A percentile compares a stretch with the other conserved stretches of the same genome.
phyloP scores from a whole-genome alignment of 129 eudicot genomes.

The Silybum marianum region DNA sequence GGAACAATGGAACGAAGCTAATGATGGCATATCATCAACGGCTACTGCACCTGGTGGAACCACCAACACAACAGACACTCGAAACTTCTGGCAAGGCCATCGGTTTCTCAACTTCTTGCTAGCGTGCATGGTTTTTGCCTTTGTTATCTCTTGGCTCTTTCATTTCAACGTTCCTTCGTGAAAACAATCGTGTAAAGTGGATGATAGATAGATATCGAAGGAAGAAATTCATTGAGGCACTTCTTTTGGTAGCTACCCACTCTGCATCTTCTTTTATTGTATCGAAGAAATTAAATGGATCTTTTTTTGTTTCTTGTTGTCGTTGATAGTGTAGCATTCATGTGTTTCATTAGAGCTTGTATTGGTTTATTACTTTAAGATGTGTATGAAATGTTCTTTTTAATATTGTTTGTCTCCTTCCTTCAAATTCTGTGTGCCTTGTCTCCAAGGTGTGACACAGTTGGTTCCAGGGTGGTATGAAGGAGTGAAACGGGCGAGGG shows the following conservation, averaged over 20 bases:
- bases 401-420: not conserved
- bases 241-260: not conserved
- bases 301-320: constrained; percentile 20
- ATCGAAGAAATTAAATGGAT: constrained; percentile 18
- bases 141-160: constrained; percentile 94
- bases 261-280: constrained; percentile 4
- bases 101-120: constrained; percentile 87
- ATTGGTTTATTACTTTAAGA: constrained; percentile 22
- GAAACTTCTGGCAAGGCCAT: constrained; percentile 85
- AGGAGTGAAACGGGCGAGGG: not conserved
- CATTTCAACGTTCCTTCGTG: constrained; percentile 76
- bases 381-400: constrained; percentile 31
- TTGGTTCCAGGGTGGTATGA: not conserved
- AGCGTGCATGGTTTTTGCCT: constrained; percentile 98
- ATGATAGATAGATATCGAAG: constrained; percentile 11
- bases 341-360: constrained; percentile 27
- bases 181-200: not conserved
- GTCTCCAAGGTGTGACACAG: not conserved
- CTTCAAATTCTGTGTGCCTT: not conserved
- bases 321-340: constrained; percentile 30
- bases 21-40: constrained; percentile 45
- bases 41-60: constrained; percentile 44
- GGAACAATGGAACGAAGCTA: constrained; percentile 69
- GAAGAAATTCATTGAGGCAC: constrained; percentile 16
- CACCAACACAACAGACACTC: constrained; percentile 37